A percentile compares a stretch with the other conserved stretches of the same genome.
Evolutionary conservation across 179 eudicot species (phyloP).

Genomic region (Silene vulgaris): DNA sequence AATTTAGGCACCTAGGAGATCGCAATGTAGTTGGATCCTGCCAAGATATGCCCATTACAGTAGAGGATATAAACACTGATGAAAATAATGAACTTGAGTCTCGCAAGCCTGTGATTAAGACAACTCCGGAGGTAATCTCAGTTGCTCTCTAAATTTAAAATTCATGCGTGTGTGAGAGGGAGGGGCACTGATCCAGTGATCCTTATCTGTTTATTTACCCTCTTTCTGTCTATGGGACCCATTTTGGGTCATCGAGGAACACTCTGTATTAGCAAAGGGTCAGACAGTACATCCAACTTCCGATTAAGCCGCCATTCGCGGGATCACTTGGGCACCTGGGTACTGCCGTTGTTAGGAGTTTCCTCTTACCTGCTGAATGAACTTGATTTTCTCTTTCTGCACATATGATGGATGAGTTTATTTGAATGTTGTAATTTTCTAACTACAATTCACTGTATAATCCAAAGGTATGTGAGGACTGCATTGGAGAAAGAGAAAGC

Average conservation of each 20-base stretch:
- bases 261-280: background rate
- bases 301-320: background rate
- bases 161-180: background rate
- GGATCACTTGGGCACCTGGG: no score
- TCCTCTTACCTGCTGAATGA: background rate
- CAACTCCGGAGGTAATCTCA: conserved; percentile 54
- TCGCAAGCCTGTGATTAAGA: background rate
- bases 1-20: conserved; percentile 6
- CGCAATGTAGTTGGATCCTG: conserved; percentile 30
- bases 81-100: conserved; percentile 45
- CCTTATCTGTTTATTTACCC: background rate
- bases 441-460: conserved; percentile 10
- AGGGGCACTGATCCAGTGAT: background rate
- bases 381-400: background rate
- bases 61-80: conserved; percentile 42
- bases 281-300: background rate
- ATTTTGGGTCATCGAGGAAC: background rate
- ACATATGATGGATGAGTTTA: background rate
- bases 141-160: background rate
- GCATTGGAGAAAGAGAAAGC: conserved; percentile 96
- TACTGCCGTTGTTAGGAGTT: background rate
- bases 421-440: conserved; percentile 11
- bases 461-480: conserved; percentile 73
- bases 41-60: conserved; percentile 46
- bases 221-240: conserved; percentile 7